Evolutionary conservation across 208 protist species (phyloP).

Genomic region (Acanthamoeba triangularis): DNA sequence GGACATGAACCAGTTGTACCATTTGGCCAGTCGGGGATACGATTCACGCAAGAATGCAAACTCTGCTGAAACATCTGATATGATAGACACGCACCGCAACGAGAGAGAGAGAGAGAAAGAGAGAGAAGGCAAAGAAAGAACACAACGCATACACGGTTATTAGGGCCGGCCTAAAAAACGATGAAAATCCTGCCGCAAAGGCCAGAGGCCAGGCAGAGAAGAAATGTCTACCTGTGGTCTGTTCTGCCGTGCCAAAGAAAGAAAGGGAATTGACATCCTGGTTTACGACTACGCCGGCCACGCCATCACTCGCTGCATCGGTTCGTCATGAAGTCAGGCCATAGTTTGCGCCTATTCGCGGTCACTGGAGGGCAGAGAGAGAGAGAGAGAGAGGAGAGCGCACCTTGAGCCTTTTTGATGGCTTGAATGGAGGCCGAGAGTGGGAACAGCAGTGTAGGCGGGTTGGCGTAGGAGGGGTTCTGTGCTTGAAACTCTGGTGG

Average conservation of each 20-base stretch:
- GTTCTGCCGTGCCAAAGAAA: not conserved
- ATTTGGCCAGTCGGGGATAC: conserved; percentile 77
- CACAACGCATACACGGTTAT: not conserved
- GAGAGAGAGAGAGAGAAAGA: too few relatives aligned
- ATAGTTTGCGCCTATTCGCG: too few relatives aligned
- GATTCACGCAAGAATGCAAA: conserved; percentile 78
- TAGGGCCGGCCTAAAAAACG: not conserved
- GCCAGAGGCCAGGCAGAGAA: too few relatives aligned
- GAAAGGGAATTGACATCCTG: not conserved
- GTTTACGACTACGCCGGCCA: not conserved
- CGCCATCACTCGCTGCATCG: not conserved
- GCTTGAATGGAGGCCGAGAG: conserved; percentile 73
- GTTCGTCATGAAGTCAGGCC: too few relatives aligned
- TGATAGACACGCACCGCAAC: not conserved
- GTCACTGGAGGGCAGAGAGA: too few relatives aligned
- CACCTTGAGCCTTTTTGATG: not conserved
- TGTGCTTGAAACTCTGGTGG: conserved; percentile 91
- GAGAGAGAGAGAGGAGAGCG: not conserved
- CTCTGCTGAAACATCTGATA: not conserved
- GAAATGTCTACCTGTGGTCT: not conserved
- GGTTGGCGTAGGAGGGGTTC: conserved; percentile 89
- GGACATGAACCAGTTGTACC: conserved; percentile 84
- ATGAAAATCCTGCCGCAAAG: not conserved
- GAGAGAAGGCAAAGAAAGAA: not conserved
- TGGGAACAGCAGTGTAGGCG: conserved; percentile 90